Evolutionary conservation across 495 filamentous ascomycete species (phyloP), one percentile per base, ranked within the genome.

Genomic region (Friedmanniomyces endolithicus): DNA sequence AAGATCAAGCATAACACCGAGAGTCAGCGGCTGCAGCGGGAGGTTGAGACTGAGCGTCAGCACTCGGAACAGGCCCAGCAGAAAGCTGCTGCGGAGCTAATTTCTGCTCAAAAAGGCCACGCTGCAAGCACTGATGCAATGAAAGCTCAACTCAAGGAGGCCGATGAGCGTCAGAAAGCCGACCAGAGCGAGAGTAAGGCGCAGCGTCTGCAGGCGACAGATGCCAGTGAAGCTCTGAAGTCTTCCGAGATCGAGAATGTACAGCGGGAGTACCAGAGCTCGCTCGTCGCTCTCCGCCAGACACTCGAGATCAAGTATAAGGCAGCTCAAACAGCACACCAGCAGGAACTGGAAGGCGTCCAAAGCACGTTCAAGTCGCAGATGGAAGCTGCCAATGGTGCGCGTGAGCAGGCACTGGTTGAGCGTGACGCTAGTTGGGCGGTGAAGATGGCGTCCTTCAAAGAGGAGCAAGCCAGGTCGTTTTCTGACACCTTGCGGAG

Each of bases 1-100:
- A 52, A 52, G 50, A n/a, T 25, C 39, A 46, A 40, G 17, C 49
- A 58, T 24, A 41, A 40, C 16, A 19, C 24, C 1, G 55, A 53
- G 20, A 58, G 20, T 23, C 23, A 50, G 39, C 20, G 23, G 25
- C 4, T 51, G 12, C 31, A 11, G 25, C n/a, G n/a, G 16, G 47
- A 44, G 17, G 24, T 48, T 23, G 43, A 39, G 2, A 25, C n/a
- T 3, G 56, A 53, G 33, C 33, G 40, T 7, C 17, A 53, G 17
- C 50, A 40, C 12, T 19, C 53, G 7, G 16, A 53, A 17, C 40
- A 58, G 25, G 49, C 25, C 14, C 47, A 43, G 11, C 25, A 34
- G 12, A 47, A 52, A 35, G 48, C 37, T 12, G 14, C 27, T 19
- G 34, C 39, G 24, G 51, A 53, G 19, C 24, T 46, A 19, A 14